Conservation (phyloP, 73 alveolate species). For the Halteria grandinella region DNA sequence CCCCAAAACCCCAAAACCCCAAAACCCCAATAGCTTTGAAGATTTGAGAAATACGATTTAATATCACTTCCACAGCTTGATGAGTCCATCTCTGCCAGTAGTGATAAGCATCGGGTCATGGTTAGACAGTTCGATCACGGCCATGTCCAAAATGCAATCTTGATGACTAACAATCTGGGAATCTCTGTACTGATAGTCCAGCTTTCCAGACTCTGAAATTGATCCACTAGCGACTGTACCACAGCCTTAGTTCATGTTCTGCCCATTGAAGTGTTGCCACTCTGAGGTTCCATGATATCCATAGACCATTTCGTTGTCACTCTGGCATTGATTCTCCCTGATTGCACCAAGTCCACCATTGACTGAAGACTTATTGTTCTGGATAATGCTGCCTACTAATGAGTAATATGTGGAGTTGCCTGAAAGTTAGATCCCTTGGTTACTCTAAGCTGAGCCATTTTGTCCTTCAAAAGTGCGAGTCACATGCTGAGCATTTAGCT, state of each 20-base stretch:
- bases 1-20: too few species aligned
- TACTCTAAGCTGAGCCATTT: neutral
- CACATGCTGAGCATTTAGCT: conserved; percentile 10
- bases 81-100: conserved; percentile 66
- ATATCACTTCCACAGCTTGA: conserved; percentile 69
- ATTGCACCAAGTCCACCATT: neutral
- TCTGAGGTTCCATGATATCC: conserved; percentile 38
- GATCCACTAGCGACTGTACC: neutral
- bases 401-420: conserved; percentile 37
- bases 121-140: conserved; percentile 14
- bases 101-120: conserved; percentile 48
- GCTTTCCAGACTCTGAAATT: neutral
- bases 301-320: conserved; percentile 4
- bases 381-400: conserved; percentile 20
- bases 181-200: conserved; percentile 12
- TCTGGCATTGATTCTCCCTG: conserved; percentile 7
- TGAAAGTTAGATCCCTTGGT: neutral
- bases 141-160: conserved; percentile 66
- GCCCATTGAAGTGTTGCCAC: conserved; percentile 52
- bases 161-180: conserved; percentile 49
- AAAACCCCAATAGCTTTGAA: too few species aligned
- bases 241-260: conserved; percentile 27
- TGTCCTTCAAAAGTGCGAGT: neutral
- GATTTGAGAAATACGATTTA: too few species aligned
- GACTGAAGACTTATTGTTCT: neutral